phyloP scores from a whole-genome alignment of 2,329 filamentous ascomycete genomes.

The Tolypocladium inflatum region DNA sequence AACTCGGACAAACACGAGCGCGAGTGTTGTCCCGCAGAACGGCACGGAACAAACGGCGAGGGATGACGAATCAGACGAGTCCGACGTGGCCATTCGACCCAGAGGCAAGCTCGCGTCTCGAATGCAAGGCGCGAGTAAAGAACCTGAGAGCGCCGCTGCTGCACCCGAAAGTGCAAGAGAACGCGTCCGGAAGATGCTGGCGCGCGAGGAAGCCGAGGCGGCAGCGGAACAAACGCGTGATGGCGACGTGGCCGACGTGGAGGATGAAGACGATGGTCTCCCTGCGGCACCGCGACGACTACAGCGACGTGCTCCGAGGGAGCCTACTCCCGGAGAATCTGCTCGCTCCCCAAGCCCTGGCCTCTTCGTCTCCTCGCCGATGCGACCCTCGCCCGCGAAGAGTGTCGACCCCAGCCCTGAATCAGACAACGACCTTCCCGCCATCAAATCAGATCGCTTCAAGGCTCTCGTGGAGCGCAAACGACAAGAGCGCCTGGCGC shows the following conservation, averaged over 20 bases:
- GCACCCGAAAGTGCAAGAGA: slow-evolving; percentile 25
- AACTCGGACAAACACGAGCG: not conserved
- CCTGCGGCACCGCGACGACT: slow-evolving; percentile 31
- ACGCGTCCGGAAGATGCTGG: slow-evolving; percentile 33
- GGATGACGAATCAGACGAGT: slow-evolving; percentile 35
- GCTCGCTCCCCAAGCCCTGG: slow-evolving; percentile 28
- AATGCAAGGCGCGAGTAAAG: slow-evolving; percentile 36
- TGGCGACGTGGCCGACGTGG: slow-evolving; percentile 19
- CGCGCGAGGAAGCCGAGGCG: slow-evolving; percentile 15
- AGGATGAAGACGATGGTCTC: slow-evolving; percentile 31
- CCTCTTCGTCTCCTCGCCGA: slow-evolving; percentile 48
- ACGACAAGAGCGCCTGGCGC: slow-evolving; percentile 58
- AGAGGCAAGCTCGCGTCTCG: slow-evolving; percentile 55
- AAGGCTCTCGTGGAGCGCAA: slow-evolving; percentile 66
- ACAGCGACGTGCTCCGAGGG: slow-evolving; percentile 23
- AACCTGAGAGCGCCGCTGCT: slow-evolving; percentile 5
- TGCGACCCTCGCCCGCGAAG: slow-evolving; percentile 21
- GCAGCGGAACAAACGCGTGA: slow-evolving; percentile 16
- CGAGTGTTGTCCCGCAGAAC: not conserved
- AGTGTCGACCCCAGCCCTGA: slow-evolving; percentile 23
- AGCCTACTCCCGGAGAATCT: slow-evolving; percentile 16
- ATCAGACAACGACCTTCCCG: slow-evolving; percentile 38
- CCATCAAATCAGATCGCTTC: slow-evolving; percentile 49
- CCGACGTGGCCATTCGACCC: slow-evolving; percentile 34
- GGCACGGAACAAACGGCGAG: slow-evolving; percentile 1